Percentiles rank a stretch among this genome's conserved stretches.
These are phyloP conservation scores for Lasiosphaeria hispida DNA, from an alignment of 495 filamentous ascomycete genomes.

Conservation along the genomic window DNA sequence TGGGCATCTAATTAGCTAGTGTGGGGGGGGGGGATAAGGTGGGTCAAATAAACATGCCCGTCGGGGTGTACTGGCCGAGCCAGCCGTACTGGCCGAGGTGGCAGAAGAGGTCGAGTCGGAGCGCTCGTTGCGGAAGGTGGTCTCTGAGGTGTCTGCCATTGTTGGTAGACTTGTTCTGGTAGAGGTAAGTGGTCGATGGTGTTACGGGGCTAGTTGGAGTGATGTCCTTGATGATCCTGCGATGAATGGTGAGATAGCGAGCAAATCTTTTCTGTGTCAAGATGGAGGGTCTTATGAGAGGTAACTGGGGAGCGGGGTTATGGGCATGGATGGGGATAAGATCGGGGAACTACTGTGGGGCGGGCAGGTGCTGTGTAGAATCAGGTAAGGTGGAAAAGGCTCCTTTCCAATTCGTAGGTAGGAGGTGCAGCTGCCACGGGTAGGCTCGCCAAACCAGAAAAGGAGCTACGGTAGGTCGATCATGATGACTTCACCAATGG, in stretches of 20 bases:
- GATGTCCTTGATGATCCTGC: not conserved
- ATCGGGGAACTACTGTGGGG: too few species aligned
- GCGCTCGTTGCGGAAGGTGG: slow-evolving; percentile 23
- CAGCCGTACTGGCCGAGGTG: slow-evolving; percentile 19
- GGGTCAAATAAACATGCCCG: slow-evolving; percentile 10
- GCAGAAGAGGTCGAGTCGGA: slow-evolving; percentile 31
- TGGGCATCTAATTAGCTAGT: not conserved
- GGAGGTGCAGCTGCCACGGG: not conserved
- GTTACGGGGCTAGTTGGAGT: not conserved
- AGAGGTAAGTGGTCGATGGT: not conserved
- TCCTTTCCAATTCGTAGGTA: not conserved
- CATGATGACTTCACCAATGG: slow-evolving; percentile 30
- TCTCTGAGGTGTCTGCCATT: not conserved
- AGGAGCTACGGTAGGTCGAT: not conserved
- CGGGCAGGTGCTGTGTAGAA: too few species aligned
- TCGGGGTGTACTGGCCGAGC: slow-evolving; percentile 15
- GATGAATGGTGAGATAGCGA: not conserved
- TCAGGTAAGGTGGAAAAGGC: too few species aligned
- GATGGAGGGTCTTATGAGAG: not conserved
- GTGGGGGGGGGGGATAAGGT: not conserved
- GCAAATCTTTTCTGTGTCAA: not conserved
- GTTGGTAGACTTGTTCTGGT: not conserved
- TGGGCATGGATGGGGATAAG: too few species aligned
- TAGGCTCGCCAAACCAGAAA: too few species aligned
- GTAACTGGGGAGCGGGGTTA: too few species aligned